Base-by-base conservation (phyloP, 163 green algal genomes). In the Scenedesmus sp. region DNA sequence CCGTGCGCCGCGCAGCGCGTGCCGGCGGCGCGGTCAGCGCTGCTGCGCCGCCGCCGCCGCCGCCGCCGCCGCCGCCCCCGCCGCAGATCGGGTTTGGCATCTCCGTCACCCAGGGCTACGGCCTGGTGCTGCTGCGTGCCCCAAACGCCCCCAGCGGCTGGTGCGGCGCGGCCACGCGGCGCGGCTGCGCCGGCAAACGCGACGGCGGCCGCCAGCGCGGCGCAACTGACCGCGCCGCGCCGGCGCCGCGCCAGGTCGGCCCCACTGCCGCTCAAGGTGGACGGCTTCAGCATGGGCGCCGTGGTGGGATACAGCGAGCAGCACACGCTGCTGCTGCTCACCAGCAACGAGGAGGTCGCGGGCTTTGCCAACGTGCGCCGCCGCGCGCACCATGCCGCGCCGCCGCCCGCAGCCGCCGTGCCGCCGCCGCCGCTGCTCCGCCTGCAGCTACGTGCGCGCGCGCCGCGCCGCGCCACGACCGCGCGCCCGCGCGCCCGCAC, bases 251-350 rank as follows among this genome's bases (percentile, higher is more conserved):
- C n/a, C 81, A 89, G 86, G 86, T 89, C 83, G n/a, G 81, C 86
- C 4, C 86, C 86, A 14, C 71, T 90, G 62, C 86, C 86, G 4
- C 67, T 90, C 51, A 90, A 90, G 78, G 81, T 90, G 13, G 86
- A 90, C 45, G 86, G 83, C 54, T 90, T 87, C 81, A 82, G 58
- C 54, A 64, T 90, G 75, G 86, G 86, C 33, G 86, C 86, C 6
- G 86, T 90, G 13, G 86, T 89, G 78, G 86, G 86, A 50, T 90
- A 86, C 62, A 86, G 64, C 51, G 84, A 88, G 64, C 86, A 90
- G 70, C 75, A 87, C 36, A 87, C 83, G 0, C 13, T 89, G 26
- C 64, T 90, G 26, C 71, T 73, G 34, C 51, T 90, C 7, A 82
- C 77, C 18, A 86, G 45, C 1, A 78, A 90, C 9, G 71, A 80